Percentiles rank a stretch among this genome's conserved stretches.
These are phyloP conservation scores for Nidula niveotomentosa DNA, from an alignment of 1,284 basidiomycete species.

Conservation along the genomic window DNA sequence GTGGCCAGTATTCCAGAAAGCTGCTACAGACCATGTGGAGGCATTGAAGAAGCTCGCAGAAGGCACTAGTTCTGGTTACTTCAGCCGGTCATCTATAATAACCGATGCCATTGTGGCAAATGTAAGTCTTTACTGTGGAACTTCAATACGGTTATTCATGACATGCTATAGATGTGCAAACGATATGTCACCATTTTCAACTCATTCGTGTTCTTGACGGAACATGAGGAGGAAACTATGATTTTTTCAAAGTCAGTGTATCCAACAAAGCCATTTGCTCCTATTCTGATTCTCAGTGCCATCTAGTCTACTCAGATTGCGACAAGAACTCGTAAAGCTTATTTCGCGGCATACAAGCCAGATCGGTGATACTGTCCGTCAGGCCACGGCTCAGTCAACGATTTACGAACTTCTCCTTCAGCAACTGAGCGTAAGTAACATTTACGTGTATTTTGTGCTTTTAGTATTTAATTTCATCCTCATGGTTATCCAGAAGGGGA, in stretches of 20 bases:
- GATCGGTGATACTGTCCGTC: slow-evolving; percentile 59
- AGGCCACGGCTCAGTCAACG: slow-evolving; percentile 68
- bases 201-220: slow-evolving; percentile 76
- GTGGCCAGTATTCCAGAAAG: slow-evolving; percentile 91
- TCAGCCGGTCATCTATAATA: slow-evolving; percentile 58
- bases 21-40: slow-evolving; percentile 83
- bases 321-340: slow-evolving; percentile 83
- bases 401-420: slow-evolving; percentile 80
- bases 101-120: slow-evolving; percentile 69
- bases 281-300: slow-evolving; percentile 1
- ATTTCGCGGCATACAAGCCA: slow-evolving; percentile 72
- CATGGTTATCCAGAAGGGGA: slow-evolving; percentile 38
- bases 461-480: neutral
- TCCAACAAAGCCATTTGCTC: neutral
- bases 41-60: slow-evolving; percentile 81
- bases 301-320: slow-evolving; percentile 77
- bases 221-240: slow-evolving; percentile 90
- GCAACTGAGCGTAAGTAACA: slow-evolving; percentile 66
- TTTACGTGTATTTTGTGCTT: neutral
- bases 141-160: slow-evolving; percentile 4
- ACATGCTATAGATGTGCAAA: slow-evolving; percentile 42
- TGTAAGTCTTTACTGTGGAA: slow-evolving; percentile 38
- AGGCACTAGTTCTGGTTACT: slow-evolving; percentile 62
- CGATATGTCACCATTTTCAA: slow-evolving; percentile 81
- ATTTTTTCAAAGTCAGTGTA: slow-evolving; percentile 84